Evolutionary conservation across 805 yeast genomes (phyloP).

Genomic region (Torulaspora quercuum): DNA sequence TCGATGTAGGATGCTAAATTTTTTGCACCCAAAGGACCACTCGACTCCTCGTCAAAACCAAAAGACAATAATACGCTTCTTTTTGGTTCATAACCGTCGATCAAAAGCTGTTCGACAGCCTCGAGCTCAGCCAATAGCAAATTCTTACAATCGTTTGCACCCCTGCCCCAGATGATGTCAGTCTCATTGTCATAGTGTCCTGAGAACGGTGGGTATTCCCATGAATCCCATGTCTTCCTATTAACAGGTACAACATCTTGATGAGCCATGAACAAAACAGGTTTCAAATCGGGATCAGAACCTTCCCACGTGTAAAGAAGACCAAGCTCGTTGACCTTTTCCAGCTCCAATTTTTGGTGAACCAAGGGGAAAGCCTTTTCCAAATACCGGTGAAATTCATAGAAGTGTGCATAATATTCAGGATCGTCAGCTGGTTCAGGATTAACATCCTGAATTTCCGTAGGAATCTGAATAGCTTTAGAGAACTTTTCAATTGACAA

Average conservation of each 20-base stretch:
- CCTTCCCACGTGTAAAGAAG: conserved; percentile 67
- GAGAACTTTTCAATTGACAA: conserved; percentile 44
- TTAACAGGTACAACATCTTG: conserved; percentile 84
- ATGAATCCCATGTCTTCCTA: conserved; percentile 50
- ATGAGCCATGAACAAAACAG: conserved; percentile 71
- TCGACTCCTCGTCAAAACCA: conserved; percentile 79
- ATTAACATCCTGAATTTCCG: conserved; percentile 57
- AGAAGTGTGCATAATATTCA: conserved; percentile 47
- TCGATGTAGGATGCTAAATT: conserved; percentile 44
- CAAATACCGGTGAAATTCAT: conserved; percentile 51
- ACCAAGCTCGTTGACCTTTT: conserved; percentile 60
- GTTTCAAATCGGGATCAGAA: conserved; percentile 48
- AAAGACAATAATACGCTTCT: conserved; percentile 62
- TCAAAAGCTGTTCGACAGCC: conserved; percentile 54
- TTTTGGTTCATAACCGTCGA: conserved; percentile 50
- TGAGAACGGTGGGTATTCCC: conserved; percentile 67
- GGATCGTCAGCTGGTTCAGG: conserved; percentile 34
- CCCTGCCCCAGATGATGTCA: conserved; percentile 67
- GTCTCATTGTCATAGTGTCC: conserved; percentile 62
- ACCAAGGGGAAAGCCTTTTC: conserved; percentile 55
- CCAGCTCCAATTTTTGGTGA: conserved; percentile 45
- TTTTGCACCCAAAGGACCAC: conserved; percentile 61
- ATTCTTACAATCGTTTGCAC: conserved; percentile 72
- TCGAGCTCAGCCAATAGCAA: conserved; percentile 63
- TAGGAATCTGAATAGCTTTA: conserved; percentile 62